Evolutionary conservation across 1,139 yeast species (phyloP), one percentile per base, ranked within the genome.

Genomic region (Groenewaldozyma auringiensis): DNA sequence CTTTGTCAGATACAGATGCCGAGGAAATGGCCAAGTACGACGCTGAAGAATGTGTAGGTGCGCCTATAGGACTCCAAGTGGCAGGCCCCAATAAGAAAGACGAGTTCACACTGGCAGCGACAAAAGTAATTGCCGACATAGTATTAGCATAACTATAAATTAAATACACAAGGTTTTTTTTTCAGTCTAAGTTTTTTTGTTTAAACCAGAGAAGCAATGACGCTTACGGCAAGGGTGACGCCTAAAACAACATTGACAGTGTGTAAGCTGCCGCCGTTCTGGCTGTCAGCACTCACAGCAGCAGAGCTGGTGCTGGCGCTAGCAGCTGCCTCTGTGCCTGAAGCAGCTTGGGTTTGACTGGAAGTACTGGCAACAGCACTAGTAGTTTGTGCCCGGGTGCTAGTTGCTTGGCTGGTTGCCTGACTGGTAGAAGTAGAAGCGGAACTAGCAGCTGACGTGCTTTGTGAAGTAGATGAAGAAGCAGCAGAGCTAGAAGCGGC

Each of bases 1-100:
- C 33, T 18, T 25, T 29, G 16, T 20, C 35, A 6, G 9, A 4
- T 8, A 25, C 16, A 9, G 41, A 22, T 27, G 20, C 11, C 11
- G 33, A 17, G 16, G 20, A 38, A 13, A 40, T 34, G 17, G 13
- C 16, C 11, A 25, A 33, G 18, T 44, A 40, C 31, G 37, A 35
- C 14, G 41, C 41, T 8, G 36, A 42, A 8, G 34, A 13, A 13
- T 34, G 27, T 11, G 38, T 41, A 14, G 44, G 44, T 9, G 22
- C 45, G 31, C 48, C 48, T 3, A 42, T 42, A 9, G 42, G 37
- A 13, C 35, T 45, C 2, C 48, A 45, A 33, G 33, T 45, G 6
- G 45, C 42, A 16, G 45, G 41, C 3, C 35, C 20, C 4, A 32
- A 34, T 20, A 17, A 16, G 27, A 31, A 36, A n/a, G 48, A 45